Evolutionary conservation across 2,329 filamentous ascomycete genomes (phyloP), one percentile per base, ranked within the genome.

Genomic region (Trichophyton equinum): DNA sequence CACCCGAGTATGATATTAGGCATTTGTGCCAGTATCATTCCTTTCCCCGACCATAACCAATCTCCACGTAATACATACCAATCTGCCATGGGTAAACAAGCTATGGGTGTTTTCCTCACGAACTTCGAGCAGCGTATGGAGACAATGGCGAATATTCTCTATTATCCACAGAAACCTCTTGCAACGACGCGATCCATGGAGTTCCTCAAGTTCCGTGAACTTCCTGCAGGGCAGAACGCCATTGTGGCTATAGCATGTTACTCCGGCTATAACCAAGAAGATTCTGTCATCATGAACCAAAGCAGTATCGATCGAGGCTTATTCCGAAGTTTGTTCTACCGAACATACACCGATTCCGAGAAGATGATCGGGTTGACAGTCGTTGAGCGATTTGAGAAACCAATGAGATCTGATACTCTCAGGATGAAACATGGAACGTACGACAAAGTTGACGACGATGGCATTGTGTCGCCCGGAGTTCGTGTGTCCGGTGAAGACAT

Each of bases 211-310:
- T 99, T 99, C 85, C 85, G 94, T 76, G 94, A 99, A 75, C 79
- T 99, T 62, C 94, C 94, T 18, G 94, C 94, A 15, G 94, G 94
- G 2, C 94, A 99, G 74, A 99, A 99, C 70, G 94, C 94, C 20
- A 99, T 99, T 68, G 94, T 99, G 11, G 95, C 94, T 46, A 99
- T 99, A 76, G 86, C 91, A 62, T 95, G 89, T 73, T 99, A 99
- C 77, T 96, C 91, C 60, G 94, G 94, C 63, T 99, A 99, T 80
- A 99, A 99, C 76, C 95, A 99, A 74, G 94, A 99, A 90, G 94
- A 99, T 85, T 99, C 94, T 67, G 92, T 99, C 67, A 96, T 99
- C 70, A 97, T 99, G 94, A 99, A 99, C 75, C 94, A 99, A 78
- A 96, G 91, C 77, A 96, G 91, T 75, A 97, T 99, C 69, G 94